These are phyloP conservation scores for Macrolepiota albuminosa DNA, from an alignment of 768 basidiomycete genomes.

Conservation along the genomic window DNA sequence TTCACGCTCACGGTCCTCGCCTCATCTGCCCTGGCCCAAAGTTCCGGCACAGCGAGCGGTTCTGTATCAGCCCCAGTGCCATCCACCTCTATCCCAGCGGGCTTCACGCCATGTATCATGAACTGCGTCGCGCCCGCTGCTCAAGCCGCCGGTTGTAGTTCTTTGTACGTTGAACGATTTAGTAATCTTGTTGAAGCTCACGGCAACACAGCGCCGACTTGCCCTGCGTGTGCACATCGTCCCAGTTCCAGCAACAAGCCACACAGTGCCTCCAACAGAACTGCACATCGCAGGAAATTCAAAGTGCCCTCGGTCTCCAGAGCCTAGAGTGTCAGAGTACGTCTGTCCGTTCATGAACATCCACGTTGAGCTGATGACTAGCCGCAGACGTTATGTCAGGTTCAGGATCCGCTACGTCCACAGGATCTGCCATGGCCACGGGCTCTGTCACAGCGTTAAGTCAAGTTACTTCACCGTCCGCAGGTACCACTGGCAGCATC, in stretches of 20 bases:
- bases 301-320: constrained; percentile 13
- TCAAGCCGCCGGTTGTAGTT: neutral
- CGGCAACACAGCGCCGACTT: constrained; percentile 4
- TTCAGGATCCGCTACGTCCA: no score
- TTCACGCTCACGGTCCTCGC: constrained; percentile 7
- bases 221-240: constrained; percentile 13
- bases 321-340: constrained; percentile 7
- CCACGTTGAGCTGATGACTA: neutral
- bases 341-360: neutral
- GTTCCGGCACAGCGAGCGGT: neutral
- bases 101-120: constrained; percentile 7
- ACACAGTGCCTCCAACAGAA: constrained; percentile 8
- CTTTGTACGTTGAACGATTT: neutral
- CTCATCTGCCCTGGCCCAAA: constrained; percentile 5
- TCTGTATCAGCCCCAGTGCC: neutral
- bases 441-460: neutral
- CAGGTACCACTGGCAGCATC: neutral
- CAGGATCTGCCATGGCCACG: neutral
- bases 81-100: neutral
- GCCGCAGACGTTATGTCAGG: neutral
- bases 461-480: neutral
- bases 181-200: neutral
- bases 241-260: constrained; percentile 17
- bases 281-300: neutral
- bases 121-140: constrained; percentile 11